Evolutionary conservation across 495 filamentous ascomycete genomes (phyloP), one percentile per base, ranked within the genome.

Genomic region (Xeromyces bisporus): DNA sequence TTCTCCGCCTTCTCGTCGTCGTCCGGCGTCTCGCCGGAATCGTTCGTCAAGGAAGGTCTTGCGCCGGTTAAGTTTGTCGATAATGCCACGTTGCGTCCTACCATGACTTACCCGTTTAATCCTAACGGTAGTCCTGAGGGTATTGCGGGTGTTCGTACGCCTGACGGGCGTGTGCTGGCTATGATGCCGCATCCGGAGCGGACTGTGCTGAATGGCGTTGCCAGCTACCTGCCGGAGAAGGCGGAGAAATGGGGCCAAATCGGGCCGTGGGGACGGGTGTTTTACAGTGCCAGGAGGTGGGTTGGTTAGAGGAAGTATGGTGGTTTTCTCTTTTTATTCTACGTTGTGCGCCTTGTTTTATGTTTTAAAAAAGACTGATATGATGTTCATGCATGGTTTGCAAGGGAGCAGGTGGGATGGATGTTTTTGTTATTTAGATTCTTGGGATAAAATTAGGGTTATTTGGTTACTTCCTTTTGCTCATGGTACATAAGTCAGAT

Each of bases 181-280:
- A 73, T 94, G 61, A 96, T 96, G 87, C 89, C 89, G 42, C 87
- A 94, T 57, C 85, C 86, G 6, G 87, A 96, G 58, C 69, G 87
- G 4, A 92, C 85, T n/a, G 69, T 93, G 18, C 54, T 93, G 60
- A 74, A 66, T 37, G 80, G 84, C 39, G 75, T 85, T 40, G 77
- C 66, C 18, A 86, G 80, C 48, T 94, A 74, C 43, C 48, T 79
- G 29, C 78, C 82, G 7, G 50, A 61, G 17, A 62, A 69, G 46
- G 55, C 71, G 13, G 71, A 72, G 41, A 64, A 80, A 39, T 83
- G 80, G 75, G 82, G 81, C 18, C 78, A 91, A 40, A 78, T 78
- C 53, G 86, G 83, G 4, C 87, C 89, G 18, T 96, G 87, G 87
- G 67, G 58, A 29, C 68, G 76, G 39, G 65, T 85, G 53, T 85